Evolutionary conservation across 345 rosid species (phyloP), one percentile per base, ranked within the genome.

Genomic region (Moricandia moricandioides): DNA sequence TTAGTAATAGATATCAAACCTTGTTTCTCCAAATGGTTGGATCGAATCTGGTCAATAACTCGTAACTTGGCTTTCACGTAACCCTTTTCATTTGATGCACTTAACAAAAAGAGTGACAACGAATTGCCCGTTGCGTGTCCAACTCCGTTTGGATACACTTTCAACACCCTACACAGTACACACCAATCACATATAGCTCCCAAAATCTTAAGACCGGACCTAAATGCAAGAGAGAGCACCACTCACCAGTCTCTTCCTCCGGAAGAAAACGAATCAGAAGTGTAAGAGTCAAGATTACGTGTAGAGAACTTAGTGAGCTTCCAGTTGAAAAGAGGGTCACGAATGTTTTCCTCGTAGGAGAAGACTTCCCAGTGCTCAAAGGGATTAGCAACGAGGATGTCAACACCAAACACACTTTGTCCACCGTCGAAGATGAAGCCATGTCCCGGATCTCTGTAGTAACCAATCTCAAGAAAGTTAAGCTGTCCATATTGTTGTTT

Each of bases 111-210:
- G 33, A 73, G 45, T 54, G 77, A 73, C 70, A 54, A 63, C 4
- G 66, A 66, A 31, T 74, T 74, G 0, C 72, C 66, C 49, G 10
- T 33, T 31, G 34, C 78, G 30, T 0, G 5, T 3, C 78, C 78
- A 66, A 8, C 71, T 31, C 78, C 78, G 30, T 74, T 74, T 45
- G 66, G 78, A 74, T 58, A 74, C 30, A 74, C 59, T 27, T 74
- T 43, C 49, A 74, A 56, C 0, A 43, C 61, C 78, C 72, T 68
- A 33, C 4, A 66, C 8, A 57, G 61, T 56, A 26, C 29, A 35
- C 66, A 62, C 47, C 30, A 6, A 33, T 31, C 47, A 67, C 18
- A 67, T 52, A 0, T 21, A 21, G 24, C 2, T 21, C 24, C 1
- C 24, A 21, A 21, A 21, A 21, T 21, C 24, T 21, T 21, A 21